Evolutionary conservation across 192 early-diverging fungal genomes (phyloP).

Genomic region (Coemansia sp.): DNA sequence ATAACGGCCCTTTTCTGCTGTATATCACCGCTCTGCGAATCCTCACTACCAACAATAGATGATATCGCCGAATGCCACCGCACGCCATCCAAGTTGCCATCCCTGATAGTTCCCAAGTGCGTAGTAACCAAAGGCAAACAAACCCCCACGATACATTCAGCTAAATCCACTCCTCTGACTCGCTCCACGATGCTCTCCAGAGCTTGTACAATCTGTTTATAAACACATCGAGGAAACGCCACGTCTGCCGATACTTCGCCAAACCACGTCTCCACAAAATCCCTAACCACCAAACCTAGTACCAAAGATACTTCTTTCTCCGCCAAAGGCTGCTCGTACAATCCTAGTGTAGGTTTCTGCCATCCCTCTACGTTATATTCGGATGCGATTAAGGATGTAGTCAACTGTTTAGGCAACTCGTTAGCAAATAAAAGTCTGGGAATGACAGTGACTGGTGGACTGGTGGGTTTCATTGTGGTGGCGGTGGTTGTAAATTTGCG

Average conservation of each 20-base stretch:
- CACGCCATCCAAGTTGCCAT: background rate
- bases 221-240: constrained; percentile 46
- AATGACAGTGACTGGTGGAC: constrained; percentile 34
- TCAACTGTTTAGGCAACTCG: background rate
- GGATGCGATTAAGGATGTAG: constrained; percentile 15
- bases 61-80: constrained; percentile 7
- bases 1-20: constrained; percentile 51
- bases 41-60: background rate
- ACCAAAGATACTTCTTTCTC: constrained; percentile 8
- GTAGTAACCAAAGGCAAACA: constrained; percentile 70
- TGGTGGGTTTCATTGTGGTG: constrained; percentile 10
- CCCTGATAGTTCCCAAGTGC: constrained; percentile 42
- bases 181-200: constrained; percentile 37
- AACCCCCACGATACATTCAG: constrained; percentile 60
- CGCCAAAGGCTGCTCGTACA: background rate
- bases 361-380: constrained; percentile 8
- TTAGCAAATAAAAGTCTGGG: constrained; percentile 31
- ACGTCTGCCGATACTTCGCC: constrained; percentile 40
- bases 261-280: constrained; percentile 57
- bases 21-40: constrained; percentile 16
- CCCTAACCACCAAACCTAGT: constrained; percentile 38
- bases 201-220: constrained; percentile 23
- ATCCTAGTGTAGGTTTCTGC: background rate
- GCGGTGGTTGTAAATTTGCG: background rate
- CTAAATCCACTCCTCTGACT: constrained; percentile 54